Base-by-base conservation (phyloP, 495 filamentous ascomycete genomes). In the Glarea lozoyensis region DNA sequence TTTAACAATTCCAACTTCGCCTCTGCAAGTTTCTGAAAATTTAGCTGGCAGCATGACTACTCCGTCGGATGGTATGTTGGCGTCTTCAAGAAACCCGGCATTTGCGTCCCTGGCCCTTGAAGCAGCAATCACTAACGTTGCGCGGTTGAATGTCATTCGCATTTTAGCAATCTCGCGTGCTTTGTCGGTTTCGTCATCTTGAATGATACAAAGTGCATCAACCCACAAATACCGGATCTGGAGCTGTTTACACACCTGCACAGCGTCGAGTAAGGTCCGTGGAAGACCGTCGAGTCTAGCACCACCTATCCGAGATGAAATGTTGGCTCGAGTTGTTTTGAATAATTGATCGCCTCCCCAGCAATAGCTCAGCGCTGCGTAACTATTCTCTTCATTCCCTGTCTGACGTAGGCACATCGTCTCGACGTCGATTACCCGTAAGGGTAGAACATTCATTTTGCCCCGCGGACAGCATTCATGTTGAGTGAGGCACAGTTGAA, bases 211-310 rank as follows among this genome's bases (percentile, higher is more conserved):
- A 15, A 61, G 45, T 10, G 57, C 50, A 25, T 65, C 61, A 41
- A 65, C 64, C 61, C 62, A 65, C 10, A 64, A 36, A 32, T 62
- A 64, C 16, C 47, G 33, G 23, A 59, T 45, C 12, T 43, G 44
- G 18, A 60, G 48, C 18, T 40, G 20, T 13, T 30, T 37, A 10
- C 42, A 48, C n/a, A 52, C 24, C 16, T 45, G 24, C 16, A 58
- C 38, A 12, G 59, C 52, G 33, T 60, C 55, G 17, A 43, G 54
- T 18, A 58, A 32, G 16, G 58, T 60, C 35, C 20, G 19, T 21
- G 57, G 54, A 38, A 50, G 44, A 22, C 43, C 33, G 17, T 43
- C 30, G 13, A 58, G 40, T 25, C 29, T 17, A 13, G 22, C 30
- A 6, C 47, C 46, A 12, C 16, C 16, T n/a, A 22, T 48, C 16